Evolutionary conservation across 2,329 filamentous ascomycete genomes (phyloP).

Genomic region (Aspergillus tubingensis): DNA sequence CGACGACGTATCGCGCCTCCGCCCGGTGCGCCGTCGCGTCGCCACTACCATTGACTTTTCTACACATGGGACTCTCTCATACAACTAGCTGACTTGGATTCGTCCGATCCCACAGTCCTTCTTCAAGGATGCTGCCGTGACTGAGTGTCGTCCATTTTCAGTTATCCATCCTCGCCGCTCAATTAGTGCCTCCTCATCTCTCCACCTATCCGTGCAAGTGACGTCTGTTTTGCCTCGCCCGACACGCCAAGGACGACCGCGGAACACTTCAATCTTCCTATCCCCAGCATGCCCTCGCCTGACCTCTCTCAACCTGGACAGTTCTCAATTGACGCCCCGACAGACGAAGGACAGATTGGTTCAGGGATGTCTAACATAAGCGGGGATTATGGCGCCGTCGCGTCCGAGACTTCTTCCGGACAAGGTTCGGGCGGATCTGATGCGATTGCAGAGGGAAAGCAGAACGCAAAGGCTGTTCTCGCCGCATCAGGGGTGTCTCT

Average conservation of each 20-base stretch:
- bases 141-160: slow-evolving; percentile 7
- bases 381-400: slow-evolving; percentile 23
- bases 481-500: slow-evolving; percentile 51
- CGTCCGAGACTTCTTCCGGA: slow-evolving; percentile 25
- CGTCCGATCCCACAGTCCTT: slow-evolving; percentile 12
- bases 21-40: slow-evolving; percentile 21
- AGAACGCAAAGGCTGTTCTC: slow-evolving; percentile 61
- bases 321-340: slow-evolving; percentile 26
- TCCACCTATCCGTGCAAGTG: slow-evolving; percentile 25
- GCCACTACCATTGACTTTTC: slow-evolving; percentile 5
- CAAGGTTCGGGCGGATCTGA: slow-evolving; percentile 38
- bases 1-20: slow-evolving; percentile 14
- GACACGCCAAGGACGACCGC: slow-evolving; percentile 6
- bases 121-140: slow-evolving; percentile 38
- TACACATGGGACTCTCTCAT: slow-evolving; percentile 2
- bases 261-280: slow-evolving; percentile 1
- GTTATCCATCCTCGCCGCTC: slow-evolving; percentile 10
- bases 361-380: slow-evolving; percentile 26
- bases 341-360: slow-evolving; percentile 27
- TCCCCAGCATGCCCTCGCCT: slow-evolving; percentile 39
- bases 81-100: slow-evolving; percentile 18
- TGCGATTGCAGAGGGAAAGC: slow-evolving; percentile 60
- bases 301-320: slow-evolving; percentile 31
- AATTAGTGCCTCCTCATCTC: slow-evolving; percentile 22
- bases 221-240: slow-evolving; percentile 17